A percentile compares a stretch with the other conserved stretches of the same genome.
These are phyloP conservation scores for Naganishia randhawae DNA, from an alignment of 768 basidiomycete species.

Conservation along the genomic window DNA sequence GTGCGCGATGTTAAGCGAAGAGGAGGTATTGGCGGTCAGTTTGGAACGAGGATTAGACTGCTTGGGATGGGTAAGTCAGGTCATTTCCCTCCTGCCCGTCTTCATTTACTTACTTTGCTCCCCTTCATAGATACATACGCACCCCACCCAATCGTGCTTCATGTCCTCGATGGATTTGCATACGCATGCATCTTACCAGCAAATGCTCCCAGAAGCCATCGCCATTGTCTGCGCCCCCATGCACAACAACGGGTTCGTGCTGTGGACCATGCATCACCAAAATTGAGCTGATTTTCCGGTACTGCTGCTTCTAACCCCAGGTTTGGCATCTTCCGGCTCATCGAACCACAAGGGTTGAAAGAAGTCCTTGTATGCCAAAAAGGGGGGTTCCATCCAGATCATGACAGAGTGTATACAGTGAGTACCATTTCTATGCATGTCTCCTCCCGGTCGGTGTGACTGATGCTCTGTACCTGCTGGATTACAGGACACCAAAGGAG, in stretches of 20 bases:
- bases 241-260: conserved; percentile 13
- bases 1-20: conserved; percentile 89
- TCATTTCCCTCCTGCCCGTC: not conserved
- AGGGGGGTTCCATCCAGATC: conserved; percentile 18
- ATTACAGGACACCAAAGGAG: not conserved
- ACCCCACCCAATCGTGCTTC: conserved; percentile 87
- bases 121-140: conserved; percentile 74
- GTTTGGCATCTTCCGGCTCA: conserved; percentile 84
- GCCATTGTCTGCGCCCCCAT: conserved; percentile 85
- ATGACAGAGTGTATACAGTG: conserved; percentile 27
- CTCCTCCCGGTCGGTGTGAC: not conserved
- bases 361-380: conserved; percentile 62
- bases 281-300: not conserved
- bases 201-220: conserved; percentile 85
- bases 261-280: not conserved
- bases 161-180: conserved; percentile 93
- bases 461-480: not conserved
- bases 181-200: conserved; percentile 82
- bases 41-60: conserved; percentile 76
- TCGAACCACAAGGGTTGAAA: conserved; percentile 77
- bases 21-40: conserved; percentile 77
- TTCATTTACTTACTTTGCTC: not conserved
- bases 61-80: conserved; percentile 73
- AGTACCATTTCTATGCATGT: not conserved
- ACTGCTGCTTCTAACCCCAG: conserved; percentile 51